phyloP scores from a whole-genome alignment of 1,284 basidiomycete genomes.

The Papiliotrema flavescens region DNA sequence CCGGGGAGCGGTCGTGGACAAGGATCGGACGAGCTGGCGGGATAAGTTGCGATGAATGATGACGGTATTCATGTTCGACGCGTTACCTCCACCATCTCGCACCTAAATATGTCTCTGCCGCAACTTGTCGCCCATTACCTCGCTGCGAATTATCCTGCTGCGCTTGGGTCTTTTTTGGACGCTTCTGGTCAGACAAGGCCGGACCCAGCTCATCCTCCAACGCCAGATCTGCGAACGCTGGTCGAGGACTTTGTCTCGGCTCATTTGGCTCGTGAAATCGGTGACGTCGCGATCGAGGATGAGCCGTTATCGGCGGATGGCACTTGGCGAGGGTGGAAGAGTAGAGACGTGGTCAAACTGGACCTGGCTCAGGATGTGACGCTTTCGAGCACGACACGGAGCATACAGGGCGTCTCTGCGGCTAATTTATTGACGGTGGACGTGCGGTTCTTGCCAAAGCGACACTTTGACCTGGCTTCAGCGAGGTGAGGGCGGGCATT shows the following conservation, averaged over 20 bases:
- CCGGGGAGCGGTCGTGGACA: background rate
- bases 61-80: no score
- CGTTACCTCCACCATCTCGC: no score
- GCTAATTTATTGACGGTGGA: conserved; percentile 39
- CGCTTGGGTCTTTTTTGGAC: conserved; percentile 34
- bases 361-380: conserved; percentile 15
- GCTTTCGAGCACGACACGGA: conserved; percentile 18
- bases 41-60: no score
- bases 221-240: conserved; percentile 39
- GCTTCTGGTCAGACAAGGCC: conserved; percentile 25
- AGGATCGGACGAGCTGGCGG: no score
- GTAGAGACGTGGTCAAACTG: conserved; percentile 20
- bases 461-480: conserved; percentile 37
- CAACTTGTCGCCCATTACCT: conserved; percentile 44
- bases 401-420: conserved; percentile 32
- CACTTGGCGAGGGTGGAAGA: conserved; percentile 18
- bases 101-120: conserved; percentile 1
- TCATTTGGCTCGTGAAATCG: conserved; percentile 19
- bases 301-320: conserved; percentile 7
- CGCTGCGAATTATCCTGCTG: conserved; percentile 33
- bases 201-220: conserved; percentile 21
- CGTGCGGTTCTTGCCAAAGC: conserved; percentile 23
- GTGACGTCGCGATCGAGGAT: conserved; percentile 8
- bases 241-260: conserved; percentile 30
- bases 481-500: conserved; percentile 30